Conservation (phyloP, 768 basidiomycete species). For the Russula sp. region DNA sequence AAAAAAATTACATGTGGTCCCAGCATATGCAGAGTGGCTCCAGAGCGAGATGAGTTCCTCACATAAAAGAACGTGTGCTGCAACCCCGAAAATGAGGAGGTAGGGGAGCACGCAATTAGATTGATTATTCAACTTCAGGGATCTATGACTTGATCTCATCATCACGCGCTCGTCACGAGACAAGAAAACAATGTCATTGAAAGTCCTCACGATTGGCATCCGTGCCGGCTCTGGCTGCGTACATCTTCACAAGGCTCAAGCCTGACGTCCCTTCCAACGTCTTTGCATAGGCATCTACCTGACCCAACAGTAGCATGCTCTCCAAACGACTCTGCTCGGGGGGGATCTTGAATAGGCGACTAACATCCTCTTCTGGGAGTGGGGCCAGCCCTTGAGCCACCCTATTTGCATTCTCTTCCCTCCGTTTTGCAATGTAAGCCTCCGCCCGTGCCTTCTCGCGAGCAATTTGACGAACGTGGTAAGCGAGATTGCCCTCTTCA, state of each 20-base stretch:
- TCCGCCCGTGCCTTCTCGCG: constrained; percentile 80
- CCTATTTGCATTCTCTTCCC: constrained; percentile 78
- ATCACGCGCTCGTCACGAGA: background rate
- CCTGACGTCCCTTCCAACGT: constrained; percentile 59
- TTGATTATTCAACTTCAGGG: background rate
- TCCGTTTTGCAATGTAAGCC: constrained; percentile 70
- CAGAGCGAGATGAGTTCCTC: too few species aligned
- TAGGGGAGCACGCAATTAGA: too few species aligned
- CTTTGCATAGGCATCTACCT: constrained; percentile 81
- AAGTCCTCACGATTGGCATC: constrained; percentile 19
- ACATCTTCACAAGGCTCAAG: constrained; percentile 76
- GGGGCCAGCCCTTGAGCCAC: constrained; percentile 79
- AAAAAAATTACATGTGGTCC: too few species aligned
- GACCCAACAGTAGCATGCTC: constrained; percentile 77
- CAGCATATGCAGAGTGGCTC: too few species aligned
- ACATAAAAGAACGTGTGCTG: too few species aligned
- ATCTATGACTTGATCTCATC: background rate
- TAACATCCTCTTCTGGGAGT: constrained; percentile 80
- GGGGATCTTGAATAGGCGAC: constrained; percentile 81
- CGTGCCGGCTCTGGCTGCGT: constrained; percentile 45
- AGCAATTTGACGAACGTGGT: constrained; percentile 79
- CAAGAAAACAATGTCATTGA: background rate
- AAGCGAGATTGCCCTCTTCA: constrained; percentile 89
- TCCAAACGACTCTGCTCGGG: constrained; percentile 84
- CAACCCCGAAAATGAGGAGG: too few species aligned